Percentiles rank a stretch among this genome's conserved stretches.
phyloP scores from a whole-genome alignment of 202 grass and related monocot genomes.

The Digitaria exilis region DNA sequence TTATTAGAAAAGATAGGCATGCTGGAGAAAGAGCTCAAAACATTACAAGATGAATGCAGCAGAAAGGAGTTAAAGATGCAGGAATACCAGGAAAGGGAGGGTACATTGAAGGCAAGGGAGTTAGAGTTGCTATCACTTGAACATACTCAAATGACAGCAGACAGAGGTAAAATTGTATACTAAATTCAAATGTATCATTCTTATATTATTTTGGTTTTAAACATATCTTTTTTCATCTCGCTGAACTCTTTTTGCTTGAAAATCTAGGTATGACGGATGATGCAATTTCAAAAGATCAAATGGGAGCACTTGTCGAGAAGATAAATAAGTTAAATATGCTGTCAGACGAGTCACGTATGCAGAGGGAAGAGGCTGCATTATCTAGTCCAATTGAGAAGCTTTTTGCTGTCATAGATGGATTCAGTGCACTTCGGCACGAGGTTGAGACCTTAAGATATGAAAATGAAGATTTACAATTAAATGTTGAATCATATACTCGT shows the following conservation, averaged over 20 bases:
- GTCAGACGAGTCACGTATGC: conserved; percentile 40
- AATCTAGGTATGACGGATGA: conserved; percentile 48
- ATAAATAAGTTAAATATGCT: conserved; percentile 63
- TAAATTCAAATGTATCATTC: too few relatives aligned
- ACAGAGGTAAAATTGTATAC: conserved; percentile 54
- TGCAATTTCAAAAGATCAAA: conserved; percentile 65
- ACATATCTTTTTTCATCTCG: conserved; percentile 39
- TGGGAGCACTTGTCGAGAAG: conserved; percentile 76
- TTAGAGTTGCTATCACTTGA: conserved; percentile 59
- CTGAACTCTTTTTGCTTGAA: conserved; percentile 3
- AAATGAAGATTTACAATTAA: conserved; percentile 86
- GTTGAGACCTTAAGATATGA: conserved; percentile 62
- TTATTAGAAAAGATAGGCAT: conserved; percentile 58
- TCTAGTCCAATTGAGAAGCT: conserved; percentile 70
- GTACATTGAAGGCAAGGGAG: conserved; percentile 61
- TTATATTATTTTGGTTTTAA: conserved; percentile 33
- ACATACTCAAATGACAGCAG: conserved; percentile 44
- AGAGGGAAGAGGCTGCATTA: conserved; percentile 41
- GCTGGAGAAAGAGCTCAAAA: conserved; percentile 77
- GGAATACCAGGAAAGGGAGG: conserved; percentile 66
- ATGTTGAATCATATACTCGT: conserved; percentile 61
- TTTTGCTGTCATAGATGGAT: conserved; percentile 70
- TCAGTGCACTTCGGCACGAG: conserved; percentile 58
- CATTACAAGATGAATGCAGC: conserved; percentile 54
- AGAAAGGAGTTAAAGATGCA: conserved; percentile 65